Base-by-base conservation (phyloP, 1,284 basidiomycete genomes). In the Irpex rosettiformis region DNA sequence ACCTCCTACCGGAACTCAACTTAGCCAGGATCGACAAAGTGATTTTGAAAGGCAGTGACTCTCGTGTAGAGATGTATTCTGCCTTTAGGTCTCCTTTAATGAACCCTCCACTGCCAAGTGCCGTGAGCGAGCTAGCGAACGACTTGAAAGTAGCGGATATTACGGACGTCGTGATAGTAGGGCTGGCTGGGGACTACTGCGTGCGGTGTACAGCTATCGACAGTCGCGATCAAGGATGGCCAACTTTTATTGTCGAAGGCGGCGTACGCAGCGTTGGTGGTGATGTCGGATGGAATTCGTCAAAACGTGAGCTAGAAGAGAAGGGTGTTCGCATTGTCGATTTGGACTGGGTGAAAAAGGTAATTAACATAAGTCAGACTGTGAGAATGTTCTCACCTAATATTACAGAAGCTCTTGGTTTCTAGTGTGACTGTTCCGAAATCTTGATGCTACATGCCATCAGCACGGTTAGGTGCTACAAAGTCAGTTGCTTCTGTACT, bases 171-270 rank as follows among this genome's bases (percentile, higher is more conserved):
- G 78, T 83, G 37, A 73, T 87, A 3, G 76, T 75, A 1, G 86
- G 86, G 3, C 72, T 89, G 18, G 86, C 86, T 45, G 80, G 82
- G 16, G 86, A 88, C 66, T 86, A 80, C 64, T 88, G 86, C 65
- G 80, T 84, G 16, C 66, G 70, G 28, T 67, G 64, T 11, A 78
- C 76, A 3, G 79, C 78, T 28, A 65, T 79, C 45, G 79, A 81
- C 57, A 73, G 77, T 4, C 69, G 66, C 62, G 75, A 75, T 63
- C 75, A 76, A 37, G 77, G 77, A 11, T 77, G 78, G 64, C 63
- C 65, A 49, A 74, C 75, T n/a, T 67, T 68, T 45, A 70, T 80
- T 5, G 65, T 76, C 18, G 67, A 67, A 55, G 74, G 73, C 51
- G 75, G 64, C n/a, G 68, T 67, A 51, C 65, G 70, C 53, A 70